Conservation (phyloP, 2,329 filamentous ascomycete species). For the Akanthomyces lecanii region DNA sequence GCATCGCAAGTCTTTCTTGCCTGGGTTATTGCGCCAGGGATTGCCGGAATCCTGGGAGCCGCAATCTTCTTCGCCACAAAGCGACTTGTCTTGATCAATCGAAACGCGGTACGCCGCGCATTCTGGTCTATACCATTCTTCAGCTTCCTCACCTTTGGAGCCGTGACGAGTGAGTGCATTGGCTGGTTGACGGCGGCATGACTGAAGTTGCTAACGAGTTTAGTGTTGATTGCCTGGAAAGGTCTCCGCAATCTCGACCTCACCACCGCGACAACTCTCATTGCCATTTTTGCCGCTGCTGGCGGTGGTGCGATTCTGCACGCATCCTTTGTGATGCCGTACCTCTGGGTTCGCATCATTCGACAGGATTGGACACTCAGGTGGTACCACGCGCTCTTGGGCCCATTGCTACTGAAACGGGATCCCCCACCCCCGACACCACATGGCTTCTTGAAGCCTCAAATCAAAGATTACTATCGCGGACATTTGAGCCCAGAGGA, state of each 20-base stretch:
- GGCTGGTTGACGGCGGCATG: background rate
- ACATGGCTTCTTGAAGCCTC: constrained; percentile 37
- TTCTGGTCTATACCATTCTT: constrained; percentile 35
- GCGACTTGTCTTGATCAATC: constrained; percentile 27
- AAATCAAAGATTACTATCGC: constrained; percentile 45
- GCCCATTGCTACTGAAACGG: constrained; percentile 42
- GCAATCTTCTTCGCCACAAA: constrained; percentile 34
- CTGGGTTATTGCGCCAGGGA: constrained; percentile 34
- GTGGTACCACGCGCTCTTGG: constrained; percentile 44
- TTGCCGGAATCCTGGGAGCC: constrained; percentile 31
- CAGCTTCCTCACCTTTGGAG: constrained; percentile 34
- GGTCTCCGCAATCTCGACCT: constrained; percentile 28
- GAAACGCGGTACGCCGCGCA: constrained; percentile 30
- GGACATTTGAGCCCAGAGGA: constrained; percentile 46
- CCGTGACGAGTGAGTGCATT: constrained; percentile 30
- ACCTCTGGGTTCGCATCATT: constrained; percentile 46
- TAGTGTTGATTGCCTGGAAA: constrained; percentile 51
- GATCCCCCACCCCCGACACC: constrained; percentile 33
- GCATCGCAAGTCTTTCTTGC: constrained; percentile 37
- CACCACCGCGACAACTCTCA: constrained; percentile 23
- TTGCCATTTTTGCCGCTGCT: constrained; percentile 42
- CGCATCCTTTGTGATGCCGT: constrained; percentile 48
- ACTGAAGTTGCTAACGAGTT: constrained; percentile 12
- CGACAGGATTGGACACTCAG: constrained; percentile 48
- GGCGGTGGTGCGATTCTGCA: constrained; percentile 39